Percentiles rank a stretch among this genome's conserved stretches.
Conservation (phyloP, 73 alveolate species). For the Loxodes magnus region DNA sequence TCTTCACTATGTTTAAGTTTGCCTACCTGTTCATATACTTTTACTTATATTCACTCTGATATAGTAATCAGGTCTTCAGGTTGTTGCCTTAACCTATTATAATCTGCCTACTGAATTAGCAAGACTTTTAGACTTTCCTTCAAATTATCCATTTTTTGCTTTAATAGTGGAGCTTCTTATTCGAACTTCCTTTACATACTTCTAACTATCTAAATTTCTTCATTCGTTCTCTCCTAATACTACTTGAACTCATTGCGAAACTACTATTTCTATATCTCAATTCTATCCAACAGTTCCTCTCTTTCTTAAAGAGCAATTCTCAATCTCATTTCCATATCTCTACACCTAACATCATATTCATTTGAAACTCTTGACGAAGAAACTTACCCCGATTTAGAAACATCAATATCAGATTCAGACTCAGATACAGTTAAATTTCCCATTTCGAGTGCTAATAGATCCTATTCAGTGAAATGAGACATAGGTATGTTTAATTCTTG, state of each 20-base stretch:
- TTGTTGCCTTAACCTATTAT: not conserved
- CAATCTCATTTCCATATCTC: too few species aligned
- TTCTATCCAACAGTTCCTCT: too few species aligned
- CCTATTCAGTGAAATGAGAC: too few species aligned
- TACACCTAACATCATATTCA: too few species aligned
- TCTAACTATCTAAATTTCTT: not conserved
- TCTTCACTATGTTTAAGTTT: conserved; percentile 35
- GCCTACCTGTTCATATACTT: conserved; percentile 35
- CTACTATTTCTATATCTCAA: too few species aligned
- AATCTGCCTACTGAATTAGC: not conserved
- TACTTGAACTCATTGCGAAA: conserved; percentile 1
- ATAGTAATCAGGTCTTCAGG: conserved; percentile 34
- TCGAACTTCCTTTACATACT: not conserved
- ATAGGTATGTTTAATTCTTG: too few species aligned
- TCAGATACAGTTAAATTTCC: too few species aligned
- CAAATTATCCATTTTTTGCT: not conserved
- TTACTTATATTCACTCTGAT: conserved; percentile 35
- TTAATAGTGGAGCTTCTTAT: conserved; percentile 13
- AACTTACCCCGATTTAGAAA: too few species aligned
- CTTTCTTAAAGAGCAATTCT: too few species aligned
- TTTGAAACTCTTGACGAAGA: too few species aligned
- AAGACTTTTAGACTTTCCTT: conserved; percentile 4
- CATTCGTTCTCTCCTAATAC: not conserved
- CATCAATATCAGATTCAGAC: too few species aligned
- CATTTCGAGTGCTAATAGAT: too few species aligned